These are phyloP conservation scores for Tephrocybe sp. DNA, from an alignment of 768 basidiomycete genomes.

Conservation along the genomic window DNA sequence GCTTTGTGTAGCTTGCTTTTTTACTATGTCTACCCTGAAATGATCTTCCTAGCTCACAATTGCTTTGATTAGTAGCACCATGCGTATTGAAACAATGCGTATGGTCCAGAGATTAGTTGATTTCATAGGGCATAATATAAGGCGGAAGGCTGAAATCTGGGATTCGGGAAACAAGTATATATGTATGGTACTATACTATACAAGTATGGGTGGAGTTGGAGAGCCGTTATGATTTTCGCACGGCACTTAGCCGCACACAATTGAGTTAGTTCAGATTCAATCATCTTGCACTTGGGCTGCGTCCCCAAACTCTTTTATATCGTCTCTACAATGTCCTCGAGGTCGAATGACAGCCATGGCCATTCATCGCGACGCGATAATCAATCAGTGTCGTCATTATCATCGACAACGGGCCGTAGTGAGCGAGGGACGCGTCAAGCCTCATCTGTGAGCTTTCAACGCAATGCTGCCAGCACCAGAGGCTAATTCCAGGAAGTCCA, in stretches of 20 bases:
- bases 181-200: no score
- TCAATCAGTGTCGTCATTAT: slow-evolving; percentile 48
- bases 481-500: slow-evolving; percentile 9
- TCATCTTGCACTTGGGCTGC: neutral
- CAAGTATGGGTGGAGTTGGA: no score
- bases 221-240: slow-evolving; percentile 14
- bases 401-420: slow-evolving; percentile 36
- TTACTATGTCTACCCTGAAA: no score
- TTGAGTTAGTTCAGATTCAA: slow-evolving; percentile 3
- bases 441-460: slow-evolving; percentile 31
- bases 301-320: slow-evolving; percentile 6
- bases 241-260: slow-evolving; percentile 10
- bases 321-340: slow-evolving; percentile 25
- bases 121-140: no score
- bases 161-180: no score
- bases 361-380: slow-evolving; percentile 55
- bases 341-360: slow-evolving; percentile 27
- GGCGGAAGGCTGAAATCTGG: no score
- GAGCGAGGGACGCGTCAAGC: slow-evolving; percentile 41
- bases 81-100: no score
- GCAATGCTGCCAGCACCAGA: slow-evolving; percentile 4
- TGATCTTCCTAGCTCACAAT: no score
- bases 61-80: no score
- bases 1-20: no score
- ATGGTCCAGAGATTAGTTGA: no score